Evolutionary conservation across 73 alveolate genomes (phyloP).

Genomic region (Paramecium pentaurelia): DNA sequence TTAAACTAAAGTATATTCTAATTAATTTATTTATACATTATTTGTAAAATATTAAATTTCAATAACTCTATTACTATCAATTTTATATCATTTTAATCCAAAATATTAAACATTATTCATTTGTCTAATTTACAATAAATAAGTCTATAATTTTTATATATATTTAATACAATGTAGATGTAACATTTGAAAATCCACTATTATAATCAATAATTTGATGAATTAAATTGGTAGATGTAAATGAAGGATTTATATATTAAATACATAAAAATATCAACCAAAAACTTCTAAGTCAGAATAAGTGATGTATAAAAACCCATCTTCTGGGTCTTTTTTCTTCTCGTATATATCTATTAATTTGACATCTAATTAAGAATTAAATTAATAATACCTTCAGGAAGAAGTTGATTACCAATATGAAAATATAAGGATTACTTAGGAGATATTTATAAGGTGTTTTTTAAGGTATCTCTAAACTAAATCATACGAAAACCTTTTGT

Average conservation of each 20-base stretch:
- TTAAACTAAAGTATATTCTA: too few relatives aligned
- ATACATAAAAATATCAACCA: background rate
- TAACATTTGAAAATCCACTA: background rate
- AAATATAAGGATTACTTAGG: background rate
- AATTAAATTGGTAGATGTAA: background rate
- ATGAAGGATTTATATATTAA: background rate
- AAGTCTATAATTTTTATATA: too few relatives aligned
- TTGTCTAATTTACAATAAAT: too few relatives aligned
- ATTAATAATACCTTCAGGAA: background rate
- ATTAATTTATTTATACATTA: too few relatives aligned
- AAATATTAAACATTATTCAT: too few relatives aligned
- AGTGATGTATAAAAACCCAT: background rate
- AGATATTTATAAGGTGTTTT: background rate
- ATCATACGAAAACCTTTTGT: slow-evolving; percentile 35
- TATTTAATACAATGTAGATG: background rate
- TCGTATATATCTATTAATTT: background rate
- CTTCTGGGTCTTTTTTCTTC: background rate
- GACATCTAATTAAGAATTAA: background rate
- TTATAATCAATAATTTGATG: background rate
- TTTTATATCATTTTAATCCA: background rate
- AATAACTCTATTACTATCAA: background rate
- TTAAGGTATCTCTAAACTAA: slow-evolving; percentile 31
- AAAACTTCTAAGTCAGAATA: background rate
- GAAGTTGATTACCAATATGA: background rate
- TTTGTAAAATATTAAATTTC: too few relatives aligned